Conservation (phyloP, 495 filamentous ascomycete species). For the Neurospora intermedia region DNA sequence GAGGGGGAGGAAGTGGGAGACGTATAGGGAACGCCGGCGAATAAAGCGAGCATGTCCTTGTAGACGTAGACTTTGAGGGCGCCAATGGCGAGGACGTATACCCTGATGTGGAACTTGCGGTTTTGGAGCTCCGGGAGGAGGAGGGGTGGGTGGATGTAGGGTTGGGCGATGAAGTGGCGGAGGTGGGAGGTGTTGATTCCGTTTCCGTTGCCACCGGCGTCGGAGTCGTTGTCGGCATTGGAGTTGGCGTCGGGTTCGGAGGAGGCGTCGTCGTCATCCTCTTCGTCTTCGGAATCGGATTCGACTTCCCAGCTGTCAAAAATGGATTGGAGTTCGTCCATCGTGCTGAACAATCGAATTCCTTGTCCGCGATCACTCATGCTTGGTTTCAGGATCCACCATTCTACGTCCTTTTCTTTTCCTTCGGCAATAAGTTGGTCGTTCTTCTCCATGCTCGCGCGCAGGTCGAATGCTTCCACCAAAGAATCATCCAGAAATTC, state of each 20-base stretch:
- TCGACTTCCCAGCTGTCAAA: constrained; percentile 79
- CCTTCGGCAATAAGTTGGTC: constrained; percentile 13
- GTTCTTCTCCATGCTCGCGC: constrained; percentile 63
- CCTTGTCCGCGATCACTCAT: constrained; percentile 97
- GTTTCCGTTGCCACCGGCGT: constrained; percentile 30
- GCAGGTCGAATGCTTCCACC: constrained; percentile 76
- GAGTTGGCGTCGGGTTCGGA: background rate
- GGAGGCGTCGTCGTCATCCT: background rate
- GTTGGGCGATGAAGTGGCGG: constrained; percentile 89
- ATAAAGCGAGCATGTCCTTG: constrained; percentile 81
- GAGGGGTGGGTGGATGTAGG: constrained; percentile 88
- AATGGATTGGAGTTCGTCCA: constrained; percentile 67
- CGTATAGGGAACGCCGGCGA: constrained; percentile 60
- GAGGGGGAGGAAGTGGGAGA: constrained; percentile 2
- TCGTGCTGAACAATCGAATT: constrained; percentile 75
- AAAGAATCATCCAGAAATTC: constrained; percentile 94
- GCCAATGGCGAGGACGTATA: constrained; percentile 76
- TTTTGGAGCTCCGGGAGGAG: constrained; percentile 50
- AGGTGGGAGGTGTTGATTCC: constrained; percentile 75
- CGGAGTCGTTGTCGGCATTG: background rate
- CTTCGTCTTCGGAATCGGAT: constrained; percentile 49
- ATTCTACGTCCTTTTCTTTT: constrained; percentile 39
- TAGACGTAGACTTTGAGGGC: constrained; percentile 77
- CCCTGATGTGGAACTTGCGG: constrained; percentile 89
- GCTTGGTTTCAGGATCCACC: constrained; percentile 96